Percentiles rank a stretch among this genome's conserved stretches.
Evolutionary conservation across 148 eudicot genomes (phyloP).

Genomic region (Cornus suecica): DNA sequence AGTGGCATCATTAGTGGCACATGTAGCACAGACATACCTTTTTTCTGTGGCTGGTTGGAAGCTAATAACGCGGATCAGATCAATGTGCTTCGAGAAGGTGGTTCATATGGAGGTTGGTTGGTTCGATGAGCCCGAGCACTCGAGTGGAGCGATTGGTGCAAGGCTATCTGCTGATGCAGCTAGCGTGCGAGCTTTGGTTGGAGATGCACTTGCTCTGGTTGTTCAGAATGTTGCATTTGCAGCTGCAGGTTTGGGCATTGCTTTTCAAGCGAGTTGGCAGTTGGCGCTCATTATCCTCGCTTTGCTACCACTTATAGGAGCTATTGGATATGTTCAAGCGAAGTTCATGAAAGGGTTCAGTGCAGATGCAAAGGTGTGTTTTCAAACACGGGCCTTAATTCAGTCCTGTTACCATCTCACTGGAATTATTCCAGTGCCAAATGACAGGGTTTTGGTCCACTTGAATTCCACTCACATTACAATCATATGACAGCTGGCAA

Average conservation of each 20-base stretch:
- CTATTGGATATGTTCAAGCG: constrained; percentile 52
- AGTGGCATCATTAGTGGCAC: constrained; percentile 24
- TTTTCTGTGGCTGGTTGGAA: constrained; percentile 55
- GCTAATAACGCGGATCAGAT: constrained; percentile 49
- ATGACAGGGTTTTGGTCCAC: too few species aligned
- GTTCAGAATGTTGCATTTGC: constrained; percentile 62
- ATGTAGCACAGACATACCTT: constrained; percentile 30
- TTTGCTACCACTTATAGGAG: constrained; percentile 62
- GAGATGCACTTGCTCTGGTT: constrained; percentile 66
- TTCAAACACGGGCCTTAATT: neutral
- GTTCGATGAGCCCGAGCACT: constrained; percentile 71
- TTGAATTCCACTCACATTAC: too few species aligned
- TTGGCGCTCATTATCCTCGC: constrained; percentile 61
- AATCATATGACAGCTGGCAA: too few species aligned
- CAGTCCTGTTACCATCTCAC: too few species aligned
- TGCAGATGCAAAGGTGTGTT: constrained; percentile 71
- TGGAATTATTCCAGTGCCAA: too few species aligned
- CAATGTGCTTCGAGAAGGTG: constrained; percentile 66
- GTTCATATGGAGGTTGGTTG: constrained; percentile 78
- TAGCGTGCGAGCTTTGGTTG: constrained; percentile 63
- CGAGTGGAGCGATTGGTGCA: constrained; percentile 84
- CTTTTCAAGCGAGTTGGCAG: constrained; percentile 74
- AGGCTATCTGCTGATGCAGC: constrained; percentile 79
- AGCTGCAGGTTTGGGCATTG: constrained; percentile 58
- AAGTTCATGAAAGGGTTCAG: constrained; percentile 72